Evolutionary conservation across 1,284 basidiomycete genomes (phyloP).

Genomic region (Austroboletus novae-zelandiae): DNA sequence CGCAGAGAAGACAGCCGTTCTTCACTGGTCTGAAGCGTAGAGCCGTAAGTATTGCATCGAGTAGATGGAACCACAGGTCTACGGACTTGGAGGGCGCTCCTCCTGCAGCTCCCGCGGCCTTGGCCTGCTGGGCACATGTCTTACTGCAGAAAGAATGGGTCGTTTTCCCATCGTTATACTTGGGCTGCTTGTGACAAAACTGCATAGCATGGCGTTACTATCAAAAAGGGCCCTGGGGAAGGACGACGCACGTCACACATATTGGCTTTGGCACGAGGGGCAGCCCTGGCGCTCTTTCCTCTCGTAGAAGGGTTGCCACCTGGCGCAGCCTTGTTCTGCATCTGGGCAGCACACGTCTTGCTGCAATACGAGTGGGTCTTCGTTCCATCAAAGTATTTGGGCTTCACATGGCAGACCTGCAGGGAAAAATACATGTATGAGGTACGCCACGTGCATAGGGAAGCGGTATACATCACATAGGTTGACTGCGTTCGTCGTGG

Average conservation of each 20-base stretch:
- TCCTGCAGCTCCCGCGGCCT: constrained; percentile 29
- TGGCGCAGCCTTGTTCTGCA: constrained; percentile 22
- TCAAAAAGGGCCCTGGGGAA: constrained; percentile 1
- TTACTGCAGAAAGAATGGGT: constrained; percentile 58
- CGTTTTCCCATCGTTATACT: constrained; percentile 49
- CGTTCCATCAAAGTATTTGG: constrained; percentile 43
- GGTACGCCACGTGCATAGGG: constrained; percentile 2
- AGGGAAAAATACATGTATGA: constrained; percentile 4
- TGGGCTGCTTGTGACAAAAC: constrained; percentile 51
- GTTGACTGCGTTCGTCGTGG: constrained; percentile 21
- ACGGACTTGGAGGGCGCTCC: constrained; percentile 32
- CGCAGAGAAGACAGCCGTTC: constrained; percentile 56
- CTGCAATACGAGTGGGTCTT: constrained; percentile 39
- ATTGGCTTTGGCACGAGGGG: constrained; percentile 22
- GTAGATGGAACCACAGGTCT: constrained; percentile 15
- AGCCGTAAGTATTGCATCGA: constrained; percentile 49
- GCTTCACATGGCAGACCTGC: constrained; percentile 48
- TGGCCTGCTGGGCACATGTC: constrained; percentile 51
- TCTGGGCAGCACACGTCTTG: constrained; percentile 35
- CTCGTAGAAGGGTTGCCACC: constrained; percentile 17
- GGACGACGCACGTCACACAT: constrained; percentile 32
- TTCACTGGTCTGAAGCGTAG: constrained; percentile 47
- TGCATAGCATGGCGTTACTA: constrained; percentile 16
- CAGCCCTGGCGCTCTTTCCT: constrained; percentile 22
- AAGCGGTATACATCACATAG: constrained; percentile 30